Evolutionary conservation across 176 grass and related monocot genomes (phyloP).

Genomic region (Cenchrus fungigraminus): DNA sequence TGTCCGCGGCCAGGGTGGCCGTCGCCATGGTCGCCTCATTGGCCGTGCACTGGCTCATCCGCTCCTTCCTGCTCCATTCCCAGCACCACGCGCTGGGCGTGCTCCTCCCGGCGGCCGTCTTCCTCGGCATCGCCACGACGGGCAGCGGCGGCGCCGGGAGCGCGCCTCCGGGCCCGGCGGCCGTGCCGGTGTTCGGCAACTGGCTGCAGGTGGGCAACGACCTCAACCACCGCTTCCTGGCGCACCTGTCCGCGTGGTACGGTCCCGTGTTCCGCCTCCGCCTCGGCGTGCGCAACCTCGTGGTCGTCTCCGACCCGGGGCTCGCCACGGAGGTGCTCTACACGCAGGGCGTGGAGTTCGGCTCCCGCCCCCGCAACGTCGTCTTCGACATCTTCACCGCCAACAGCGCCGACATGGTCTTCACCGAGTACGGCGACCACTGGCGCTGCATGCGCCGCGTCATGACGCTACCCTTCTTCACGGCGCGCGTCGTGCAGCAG

Average conservation of each 20-base stretch:
- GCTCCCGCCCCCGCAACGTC: constrained; percentile 85
- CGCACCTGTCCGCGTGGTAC: constrained; percentile 56
- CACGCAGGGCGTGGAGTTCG: constrained; percentile 94
- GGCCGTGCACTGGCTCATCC: constrained; percentile 25
- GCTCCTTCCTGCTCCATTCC: constrained; percentile 10
- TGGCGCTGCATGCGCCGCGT: constrained; percentile 95
- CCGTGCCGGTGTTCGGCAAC: constrained; percentile 69
- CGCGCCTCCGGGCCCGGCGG: constrained; percentile 13
- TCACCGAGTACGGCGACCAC: constrained; percentile 96
- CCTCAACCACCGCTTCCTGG: constrained; percentile 80
- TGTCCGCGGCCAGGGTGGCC: background rate
- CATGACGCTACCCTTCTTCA: constrained; percentile 97
- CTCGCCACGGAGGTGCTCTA: constrained; percentile 85
- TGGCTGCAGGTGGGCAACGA: constrained; percentile 95
- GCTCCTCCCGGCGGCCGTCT: constrained; percentile 10
- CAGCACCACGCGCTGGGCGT: constrained; percentile 18
- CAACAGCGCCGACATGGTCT: constrained; percentile 80
- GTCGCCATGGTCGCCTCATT: constrained; percentile 30
- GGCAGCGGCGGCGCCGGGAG: background rate
- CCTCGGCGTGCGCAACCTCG: constrained; percentile 85
- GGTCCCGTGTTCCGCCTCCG: constrained; percentile 73
- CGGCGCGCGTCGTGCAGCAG: constrained; percentile 66
- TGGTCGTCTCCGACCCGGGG: constrained; percentile 67
- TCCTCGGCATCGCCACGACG: background rate
- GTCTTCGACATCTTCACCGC: constrained; percentile 96